phyloP scores from a whole-genome alignment of 2,329 filamentous ascomycete species.

The Pseudogymnoascus sp. region DNA sequence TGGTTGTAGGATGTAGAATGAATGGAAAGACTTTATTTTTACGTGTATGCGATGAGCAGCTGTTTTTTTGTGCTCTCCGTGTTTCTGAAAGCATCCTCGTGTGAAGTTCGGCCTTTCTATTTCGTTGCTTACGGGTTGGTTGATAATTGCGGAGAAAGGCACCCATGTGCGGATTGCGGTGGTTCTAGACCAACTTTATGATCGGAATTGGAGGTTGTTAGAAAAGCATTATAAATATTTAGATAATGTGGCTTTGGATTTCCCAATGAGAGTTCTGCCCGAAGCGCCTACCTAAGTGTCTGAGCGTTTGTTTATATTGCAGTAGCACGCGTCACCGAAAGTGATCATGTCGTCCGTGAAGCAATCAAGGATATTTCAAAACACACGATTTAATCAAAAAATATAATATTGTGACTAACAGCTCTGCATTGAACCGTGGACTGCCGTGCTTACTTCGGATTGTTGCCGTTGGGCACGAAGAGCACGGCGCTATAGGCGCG shows the following conservation, averaged over 20 bases:
- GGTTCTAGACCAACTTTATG: background rate
- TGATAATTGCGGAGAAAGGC: background rate
- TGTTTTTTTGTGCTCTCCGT: background rate
- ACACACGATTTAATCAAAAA: background rate
- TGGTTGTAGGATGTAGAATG: slow-evolving; percentile 1
- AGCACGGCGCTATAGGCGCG: no score
- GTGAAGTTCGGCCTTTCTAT: background rate
- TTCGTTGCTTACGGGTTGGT: background rate
- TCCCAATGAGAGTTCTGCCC: background rate
- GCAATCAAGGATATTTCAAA: background rate
- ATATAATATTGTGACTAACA: background rate
- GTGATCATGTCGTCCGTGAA: background rate
- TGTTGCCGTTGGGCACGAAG: background rate
- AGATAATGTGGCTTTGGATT: background rate
- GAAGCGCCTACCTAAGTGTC: background rate
- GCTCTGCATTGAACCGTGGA: background rate
- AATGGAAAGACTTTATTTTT: background rate
- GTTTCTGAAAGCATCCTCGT: background rate
- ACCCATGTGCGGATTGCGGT: background rate
- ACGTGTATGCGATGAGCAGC: background rate
- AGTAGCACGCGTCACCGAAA: background rate
- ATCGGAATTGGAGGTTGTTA: background rate
- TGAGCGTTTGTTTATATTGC: background rate
- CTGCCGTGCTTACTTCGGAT: background rate
- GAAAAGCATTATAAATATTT: background rate